Conservation (phyloP, 805 yeast species). For the Lachancea cidri region DNA sequence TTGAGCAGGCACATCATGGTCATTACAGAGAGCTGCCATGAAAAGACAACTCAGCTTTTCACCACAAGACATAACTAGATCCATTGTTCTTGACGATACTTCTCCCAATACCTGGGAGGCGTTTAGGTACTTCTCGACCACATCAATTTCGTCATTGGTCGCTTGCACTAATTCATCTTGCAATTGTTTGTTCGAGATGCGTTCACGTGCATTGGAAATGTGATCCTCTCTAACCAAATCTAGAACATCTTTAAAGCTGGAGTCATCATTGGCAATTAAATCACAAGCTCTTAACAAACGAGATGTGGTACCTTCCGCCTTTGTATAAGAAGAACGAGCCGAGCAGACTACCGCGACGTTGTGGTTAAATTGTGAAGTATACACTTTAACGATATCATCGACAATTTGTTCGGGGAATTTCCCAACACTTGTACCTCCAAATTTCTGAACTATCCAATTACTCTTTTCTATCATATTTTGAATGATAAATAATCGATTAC, state of each 20-base stretch:
- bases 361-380: constrained; percentile 39
- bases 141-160: constrained; percentile 60
- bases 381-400: constrained; percentile 72
- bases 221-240: constrained; percentile 76
- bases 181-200: constrained; percentile 43
- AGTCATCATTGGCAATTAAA: constrained; percentile 49
- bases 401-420: constrained; percentile 85
- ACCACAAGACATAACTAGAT: constrained; percentile 87
- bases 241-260: constrained; percentile 54
- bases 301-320: constrained; percentile 93
- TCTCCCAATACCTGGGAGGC: constrained; percentile 93
- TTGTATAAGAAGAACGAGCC: constrained; percentile 87
- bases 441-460: constrained; percentile 84
- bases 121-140: constrained; percentile 63
- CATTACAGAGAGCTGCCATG: constrained; percentile 81
- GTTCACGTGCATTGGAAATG: constrained; percentile 57
- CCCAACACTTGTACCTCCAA: constrained; percentile 97
- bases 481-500: neutral
- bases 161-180: constrained; percentile 50
- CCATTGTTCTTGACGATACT: constrained; percentile 81
- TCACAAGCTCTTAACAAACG: constrained; percentile 83
- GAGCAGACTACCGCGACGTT: constrained; percentile 93
- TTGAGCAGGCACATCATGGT: constrained; percentile 69
- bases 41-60: constrained; percentile 88
- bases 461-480: constrained; percentile 9